These are phyloP conservation scores for Rhizoclosmatium sp. DNA, from an alignment of 192 early-diverging fungal species.

Conservation along the genomic window DNA sequence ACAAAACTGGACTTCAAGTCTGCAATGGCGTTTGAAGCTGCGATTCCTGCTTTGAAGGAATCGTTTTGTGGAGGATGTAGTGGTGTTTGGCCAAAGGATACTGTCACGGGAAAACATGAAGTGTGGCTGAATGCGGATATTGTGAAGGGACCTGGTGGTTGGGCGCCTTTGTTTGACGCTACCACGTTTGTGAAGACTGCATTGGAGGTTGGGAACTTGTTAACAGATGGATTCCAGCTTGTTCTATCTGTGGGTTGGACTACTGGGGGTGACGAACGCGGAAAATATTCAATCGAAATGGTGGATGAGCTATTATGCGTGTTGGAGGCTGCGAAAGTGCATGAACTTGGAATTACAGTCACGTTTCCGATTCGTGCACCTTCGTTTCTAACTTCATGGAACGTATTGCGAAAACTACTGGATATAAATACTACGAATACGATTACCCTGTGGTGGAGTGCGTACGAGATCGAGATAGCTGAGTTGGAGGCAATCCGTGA, in stretches of 20 bases:
- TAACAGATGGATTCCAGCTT: neutral
- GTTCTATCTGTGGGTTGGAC: slow-evolving; percentile 23
- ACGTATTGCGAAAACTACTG: neutral
- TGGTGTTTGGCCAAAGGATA: neutral
- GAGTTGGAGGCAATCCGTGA: neutral
- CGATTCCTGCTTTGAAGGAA: neutral
- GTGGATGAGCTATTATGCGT: neutral
- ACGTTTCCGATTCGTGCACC: slow-evolving; percentile 2
- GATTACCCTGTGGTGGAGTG: slow-evolving; percentile 23
- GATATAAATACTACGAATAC: neutral
- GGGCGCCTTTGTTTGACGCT: neutral
- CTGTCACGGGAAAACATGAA: neutral
- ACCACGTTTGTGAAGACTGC: neutral
- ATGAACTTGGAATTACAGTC: neutral
- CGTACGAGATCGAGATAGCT: neutral
- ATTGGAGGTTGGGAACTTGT: neutral
- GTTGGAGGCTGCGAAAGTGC: neutral
- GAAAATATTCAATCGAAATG: slow-evolving; percentile 1
- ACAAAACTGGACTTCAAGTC: slow-evolving; percentile 10
- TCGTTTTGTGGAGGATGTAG: neutral
- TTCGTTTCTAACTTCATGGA: neutral
- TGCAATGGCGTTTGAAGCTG: neutral
- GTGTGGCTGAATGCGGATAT: slow-evolving; percentile 11
- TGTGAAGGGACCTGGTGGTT: slow-evolving; percentile 1
- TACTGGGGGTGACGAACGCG: neutral